Evolutionary conservation across 2,329 filamentous ascomycete genomes (phyloP).

Genomic region (Ascochyta lentis): DNA sequence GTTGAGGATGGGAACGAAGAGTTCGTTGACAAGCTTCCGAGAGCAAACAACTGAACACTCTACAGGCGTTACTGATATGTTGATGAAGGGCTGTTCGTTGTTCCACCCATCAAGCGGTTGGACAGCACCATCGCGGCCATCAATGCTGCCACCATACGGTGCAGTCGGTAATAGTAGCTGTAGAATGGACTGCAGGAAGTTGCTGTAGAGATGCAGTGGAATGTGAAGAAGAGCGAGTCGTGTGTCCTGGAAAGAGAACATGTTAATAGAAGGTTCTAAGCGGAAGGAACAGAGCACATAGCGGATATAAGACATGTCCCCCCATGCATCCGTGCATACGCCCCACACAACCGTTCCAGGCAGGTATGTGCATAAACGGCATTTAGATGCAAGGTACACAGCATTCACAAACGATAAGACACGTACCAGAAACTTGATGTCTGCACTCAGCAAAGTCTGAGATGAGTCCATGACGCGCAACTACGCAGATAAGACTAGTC

Average conservation of each 20-base stretch:
- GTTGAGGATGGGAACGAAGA: conserved; percentile 76
- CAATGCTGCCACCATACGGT: conserved; percentile 38
- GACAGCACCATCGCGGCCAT: conserved; percentile 41
- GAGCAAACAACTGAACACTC: conserved; percentile 94
- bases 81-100: conserved; percentile 79
- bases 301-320: conserved; percentile 38
- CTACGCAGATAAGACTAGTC: conserved; percentile 42
- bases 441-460: conserved; percentile 55
- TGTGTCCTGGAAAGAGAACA: conserved; percentile 71
- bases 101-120: conserved; percentile 52
- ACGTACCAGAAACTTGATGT: conserved; percentile 58
- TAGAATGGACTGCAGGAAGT: conserved; percentile 86
- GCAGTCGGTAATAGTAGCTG: conserved; percentile 75
- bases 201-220: conserved; percentile 76
- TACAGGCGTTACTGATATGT: conserved; percentile 88
- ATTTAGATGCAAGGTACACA: conserved; percentile 26
- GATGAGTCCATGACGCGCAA: conserved; percentile 53
- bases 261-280: conserved; percentile 36
- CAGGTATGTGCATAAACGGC: conserved; percentile 29
- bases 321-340: conserved; percentile 37
- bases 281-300: neutral
- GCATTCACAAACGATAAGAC: conserved; percentile 26
- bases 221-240: conserved; percentile 90
- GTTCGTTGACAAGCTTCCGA: conserved; percentile 71
- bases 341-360: conserved; percentile 33